Base-by-base conservation (phyloP, 495 filamentous ascomycete species). In the Talaromyces wortmannii region DNA sequence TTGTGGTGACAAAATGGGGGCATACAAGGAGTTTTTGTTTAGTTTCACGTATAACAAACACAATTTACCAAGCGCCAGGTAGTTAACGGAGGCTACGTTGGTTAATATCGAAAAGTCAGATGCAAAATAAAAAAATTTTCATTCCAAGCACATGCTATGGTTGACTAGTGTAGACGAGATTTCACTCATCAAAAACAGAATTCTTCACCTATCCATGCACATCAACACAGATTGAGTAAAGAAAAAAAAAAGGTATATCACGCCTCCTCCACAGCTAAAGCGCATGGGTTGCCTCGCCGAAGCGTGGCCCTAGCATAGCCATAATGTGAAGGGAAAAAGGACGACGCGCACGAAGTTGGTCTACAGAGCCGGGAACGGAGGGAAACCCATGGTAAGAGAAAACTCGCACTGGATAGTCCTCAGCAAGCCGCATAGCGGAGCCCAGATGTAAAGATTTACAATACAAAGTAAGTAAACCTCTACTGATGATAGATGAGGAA, bases 401-500 rank as follows among this genome's bases (percentile, higher is more conserved):
- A 73, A 67, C 47, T 49, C 47, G 32, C 31, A 16, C 59, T 44
- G 68, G 62, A 73, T 73, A 77, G 70, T 71, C 72, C 74, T 77
- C 74, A 77, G 74, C 74, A 64, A 74, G 74, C 71, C 69, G 65
- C 62, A 59, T 53, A 56, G 65, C 65, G 69, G 71, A 77, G 72
- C 74, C 69, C 67, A 67, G 62, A 58, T 32, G 36, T 53, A 56
- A 58, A 61, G 63, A 63, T 72, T 74, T 72, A 73, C 36, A 63
- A 72, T 66, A 53, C 52, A 62, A 55, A 61, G 59, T 69, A 70
- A 67, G 73, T 76, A 76, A 76, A 76, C 73, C 73, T 63, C 73
- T 76, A 76, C 74, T 77, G 74, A 77, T 77, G 74, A 77, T 77
- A 62, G 47, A 62, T 65, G 73, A 70, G 63, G 56, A 65, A 69